Base-by-base conservation (phyloP, 1,284 basidiomycete species). In the Boletellus sp. region DNA sequence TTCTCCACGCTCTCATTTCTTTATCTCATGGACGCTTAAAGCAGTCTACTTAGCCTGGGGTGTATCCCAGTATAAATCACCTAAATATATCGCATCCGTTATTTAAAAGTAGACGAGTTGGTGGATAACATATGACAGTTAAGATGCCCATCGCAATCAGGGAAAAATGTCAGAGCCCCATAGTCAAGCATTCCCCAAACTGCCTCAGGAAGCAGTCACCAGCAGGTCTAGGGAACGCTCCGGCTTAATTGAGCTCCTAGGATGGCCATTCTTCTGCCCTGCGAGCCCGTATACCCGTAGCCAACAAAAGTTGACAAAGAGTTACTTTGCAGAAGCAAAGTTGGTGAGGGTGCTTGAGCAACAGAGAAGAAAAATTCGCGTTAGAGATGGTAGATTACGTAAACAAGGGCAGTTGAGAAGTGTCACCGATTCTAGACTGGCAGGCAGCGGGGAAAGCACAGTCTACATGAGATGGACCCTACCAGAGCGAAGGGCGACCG, bases 171-270 rank as follows among this genome's bases (percentile, higher is more conserved):
- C 56, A 60, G 80, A 78, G 76, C 76, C 61, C 54, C 83, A 84
- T 82, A 86, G 83, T 86, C 83, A 83, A 86, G 79, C 80, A 73
- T 70, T 70, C 73, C 68, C 77, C 76, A 77, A 66, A 59, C 73
- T 75, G 70, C 63, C 65, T 58, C 56, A 47, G 59, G 58, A 66
- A 63, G 62, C 68, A 70, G 67, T 59, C 60, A 64, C 48, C 63
- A 54, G 52, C 56, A 55, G 48, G 58, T 67, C 70, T 77, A 64
- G 73, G 70, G 74, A 70, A 68, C 67, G 79, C 82, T 85, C 83
- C 84, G 84, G 83, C 84, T 86, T 86, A 86, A 83, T 82, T 84
- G 82, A 71, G 71, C 77, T 72, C 80, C 38, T 49, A 20, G 17
- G 26, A 26, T 9, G n/a, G 44, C 53, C 43, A 45, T 73, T 62